Evolutionary conservation across 2,329 filamentous ascomycete genomes (phyloP), one percentile per base, ranked within the genome.

Genomic region (Stromatinia cepivora): DNA sequence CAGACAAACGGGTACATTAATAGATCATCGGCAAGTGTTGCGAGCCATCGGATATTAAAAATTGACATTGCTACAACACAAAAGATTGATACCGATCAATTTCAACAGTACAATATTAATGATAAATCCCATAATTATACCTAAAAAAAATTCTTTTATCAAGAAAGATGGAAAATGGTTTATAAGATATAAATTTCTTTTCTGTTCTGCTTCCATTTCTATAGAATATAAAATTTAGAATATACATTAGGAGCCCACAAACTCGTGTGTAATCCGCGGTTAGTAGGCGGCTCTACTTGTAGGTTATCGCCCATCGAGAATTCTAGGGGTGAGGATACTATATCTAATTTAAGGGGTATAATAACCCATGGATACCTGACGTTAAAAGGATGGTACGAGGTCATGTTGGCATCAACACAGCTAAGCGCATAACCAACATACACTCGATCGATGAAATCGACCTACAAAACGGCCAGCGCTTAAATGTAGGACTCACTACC

Each of bases 371-470:
- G n/a, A 50, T 50, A n/a, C 10, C 15, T 31, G 17, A 31, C 31
- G 17, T 36, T 56, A 17, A n/a, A 36, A 56, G 53, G 11, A 42
- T 15, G 39, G 11, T 39, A n/a, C n/a, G 54, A 22, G 34, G 22
- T 58, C 22, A 31, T 48, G 20, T 48, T 34, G 42, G 25, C 39
- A 20, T 17, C 58, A 46, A 46, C 22, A 28, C 20, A 46, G 46
- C 25, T 61, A 61, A 61, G 58, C 42, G 58, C 58, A 61, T 28
- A 61, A 34, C 42, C 20, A 61, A 31, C 10, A 31, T 61, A 22
- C 3, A 31, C n/a, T 61, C 39, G 20, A 61, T 20, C 39, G 20
- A 34, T 22, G 25, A 61, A 61, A 25, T 39, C 25, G 25, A 61
- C 17, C 25, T 31, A 11, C 42, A 28, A 61, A 34, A 15, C 17